Percentiles rank a stretch among this genome's conserved stretches.
These are phyloP conservation scores for Glonium stellatum DNA, from an alignment of 495 filamentous ascomycete species.

Conservation along the genomic window DNA sequence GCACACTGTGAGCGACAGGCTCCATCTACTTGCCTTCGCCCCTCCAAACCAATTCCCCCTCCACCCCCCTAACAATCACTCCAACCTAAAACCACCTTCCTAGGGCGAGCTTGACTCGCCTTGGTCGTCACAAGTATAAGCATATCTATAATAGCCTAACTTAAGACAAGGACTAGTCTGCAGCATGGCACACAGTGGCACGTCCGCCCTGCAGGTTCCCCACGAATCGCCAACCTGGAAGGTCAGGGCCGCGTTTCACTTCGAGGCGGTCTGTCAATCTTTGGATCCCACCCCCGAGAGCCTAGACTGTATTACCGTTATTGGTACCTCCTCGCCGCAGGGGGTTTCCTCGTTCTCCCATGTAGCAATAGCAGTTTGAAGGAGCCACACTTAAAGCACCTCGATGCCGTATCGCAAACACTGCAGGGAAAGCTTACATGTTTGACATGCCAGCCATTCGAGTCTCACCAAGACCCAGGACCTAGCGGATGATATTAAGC, in stretches of 20 bases:
- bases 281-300: conserved; percentile 22
- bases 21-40: no score
- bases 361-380: conserved; percentile 33
- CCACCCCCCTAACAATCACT: neutral
- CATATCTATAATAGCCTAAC: conserved; percentile 21
- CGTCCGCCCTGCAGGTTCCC: conserved; percentile 25
- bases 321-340: conserved; percentile 26
- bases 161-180: conserved; percentile 21
- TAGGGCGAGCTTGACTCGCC: neutral
- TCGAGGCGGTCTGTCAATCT: conserved; percentile 25
- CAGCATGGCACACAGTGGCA: conserved; percentile 17
- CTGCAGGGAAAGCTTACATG: conserved; percentile 29
- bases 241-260: conserved; percentile 28
- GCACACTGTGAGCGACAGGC: no score
- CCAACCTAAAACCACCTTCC: neutral
- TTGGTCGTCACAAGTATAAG: conserved; percentile 21
- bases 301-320: conserved; percentile 24
- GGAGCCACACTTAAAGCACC: conserved; percentile 30
- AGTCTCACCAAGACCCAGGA: conserved; percentile 25
- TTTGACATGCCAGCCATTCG: conserved; percentile 32
- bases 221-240: conserved; percentile 30
- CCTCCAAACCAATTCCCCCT: neutral
- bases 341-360: conserved; percentile 18
- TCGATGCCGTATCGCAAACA: conserved; percentile 19
- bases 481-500: conserved; percentile 24